A percentile compares a stretch with the other conserved stretches of the same genome.
These are phyloP conservation scores for Rugonectria rugulosa DNA, from an alignment of 2,329 filamentous ascomycete genomes.

Conservation along the genomic window DNA sequence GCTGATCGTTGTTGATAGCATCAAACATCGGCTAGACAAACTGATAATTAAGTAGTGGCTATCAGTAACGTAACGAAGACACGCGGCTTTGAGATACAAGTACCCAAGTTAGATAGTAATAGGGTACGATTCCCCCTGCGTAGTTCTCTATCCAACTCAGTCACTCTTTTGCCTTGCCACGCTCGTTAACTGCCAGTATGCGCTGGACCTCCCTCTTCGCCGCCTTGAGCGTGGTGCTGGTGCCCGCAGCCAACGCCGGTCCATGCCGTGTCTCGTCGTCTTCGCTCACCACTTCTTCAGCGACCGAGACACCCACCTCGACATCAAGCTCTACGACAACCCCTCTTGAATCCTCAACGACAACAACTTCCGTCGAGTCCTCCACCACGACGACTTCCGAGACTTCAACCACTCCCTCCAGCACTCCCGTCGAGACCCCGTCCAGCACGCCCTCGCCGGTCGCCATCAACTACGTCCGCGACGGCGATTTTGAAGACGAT, in stretches of 20 bases:
- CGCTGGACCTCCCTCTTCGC: conserved; percentile 25
- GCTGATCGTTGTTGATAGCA: too few relatives aligned
- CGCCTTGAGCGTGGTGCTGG: conserved; percentile 12
- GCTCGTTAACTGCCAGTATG: conserved; percentile 25
- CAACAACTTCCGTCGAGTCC: too few relatives aligned
- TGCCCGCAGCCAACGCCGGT: conserved; percentile 12
- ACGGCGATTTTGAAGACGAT: conserved; percentile 11
- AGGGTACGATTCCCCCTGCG: neutral
- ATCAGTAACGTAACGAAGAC: too few relatives aligned
- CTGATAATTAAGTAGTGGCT: too few relatives aligned
- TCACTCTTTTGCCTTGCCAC: neutral
- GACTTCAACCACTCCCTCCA: neutral
- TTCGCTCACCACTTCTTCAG: too few relatives aligned
- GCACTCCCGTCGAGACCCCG: neutral
- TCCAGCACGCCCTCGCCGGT: neutral
- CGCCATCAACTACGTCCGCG: neutral
- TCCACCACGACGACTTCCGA: neutral
- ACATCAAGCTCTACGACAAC: too few relatives aligned
- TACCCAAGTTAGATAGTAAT: too few relatives aligned
- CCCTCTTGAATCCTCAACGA: too few relatives aligned
- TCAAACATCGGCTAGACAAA: too few relatives aligned
- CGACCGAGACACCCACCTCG: too few relatives aligned
- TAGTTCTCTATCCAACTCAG: neutral
- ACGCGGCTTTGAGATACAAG: too few relatives aligned
- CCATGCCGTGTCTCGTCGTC: conserved; percentile 14